phyloP scores from a whole-genome alignment of 179 eudicot species.

The Nepenthes alata region DNA sequence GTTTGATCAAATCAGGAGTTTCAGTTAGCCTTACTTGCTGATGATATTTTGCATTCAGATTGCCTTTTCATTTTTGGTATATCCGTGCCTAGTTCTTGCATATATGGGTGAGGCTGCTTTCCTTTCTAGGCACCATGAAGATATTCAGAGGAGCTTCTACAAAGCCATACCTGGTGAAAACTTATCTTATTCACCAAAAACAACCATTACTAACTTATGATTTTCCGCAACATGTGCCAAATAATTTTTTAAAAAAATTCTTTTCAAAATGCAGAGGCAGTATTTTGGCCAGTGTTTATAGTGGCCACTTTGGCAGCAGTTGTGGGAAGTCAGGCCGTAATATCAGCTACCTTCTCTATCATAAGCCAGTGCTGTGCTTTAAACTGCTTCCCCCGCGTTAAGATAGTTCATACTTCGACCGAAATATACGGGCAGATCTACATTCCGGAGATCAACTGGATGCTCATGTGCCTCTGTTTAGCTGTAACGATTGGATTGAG shows the following conservation, averaged over 20 bases:
- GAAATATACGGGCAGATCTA: slow-evolving; percentile 63
- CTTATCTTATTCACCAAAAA: background rate
- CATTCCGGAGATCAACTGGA: slow-evolving; percentile 62
- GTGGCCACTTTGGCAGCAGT: slow-evolving; percentile 64
- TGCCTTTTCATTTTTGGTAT: slow-evolving; percentile 42
- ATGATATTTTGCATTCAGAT: slow-evolving; percentile 21
- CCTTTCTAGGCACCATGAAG: slow-evolving; percentile 46
- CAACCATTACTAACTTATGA: too few relatives aligned
- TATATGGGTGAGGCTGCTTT: slow-evolving; percentile 82
- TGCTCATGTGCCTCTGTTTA: slow-evolving; percentile 44
- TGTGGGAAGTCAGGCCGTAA: slow-evolving; percentile 69
- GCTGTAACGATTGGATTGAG: slow-evolving; percentile 52
- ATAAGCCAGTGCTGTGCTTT: slow-evolving; percentile 62
- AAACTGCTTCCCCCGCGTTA: slow-evolving; percentile 60
- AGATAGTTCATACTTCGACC: slow-evolving; percentile 61
- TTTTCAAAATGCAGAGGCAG: slow-evolving; percentile 25
- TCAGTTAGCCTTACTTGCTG: background rate
- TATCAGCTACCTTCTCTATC: slow-evolving; percentile 70
- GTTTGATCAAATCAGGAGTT: background rate
- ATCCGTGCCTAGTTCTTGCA: slow-evolving; percentile 49
- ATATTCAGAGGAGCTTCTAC: slow-evolving; percentile 56
- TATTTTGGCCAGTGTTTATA: slow-evolving; percentile 65
- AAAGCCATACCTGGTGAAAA: slow-evolving; percentile 50
- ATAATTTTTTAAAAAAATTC: background rate
- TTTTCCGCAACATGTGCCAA: too few relatives aligned